Percentiles rank a stretch among this genome's conserved stretches.
phyloP scores from a whole-genome alignment of 148 eudicot genomes.

The Limonium bicolor region DNA sequence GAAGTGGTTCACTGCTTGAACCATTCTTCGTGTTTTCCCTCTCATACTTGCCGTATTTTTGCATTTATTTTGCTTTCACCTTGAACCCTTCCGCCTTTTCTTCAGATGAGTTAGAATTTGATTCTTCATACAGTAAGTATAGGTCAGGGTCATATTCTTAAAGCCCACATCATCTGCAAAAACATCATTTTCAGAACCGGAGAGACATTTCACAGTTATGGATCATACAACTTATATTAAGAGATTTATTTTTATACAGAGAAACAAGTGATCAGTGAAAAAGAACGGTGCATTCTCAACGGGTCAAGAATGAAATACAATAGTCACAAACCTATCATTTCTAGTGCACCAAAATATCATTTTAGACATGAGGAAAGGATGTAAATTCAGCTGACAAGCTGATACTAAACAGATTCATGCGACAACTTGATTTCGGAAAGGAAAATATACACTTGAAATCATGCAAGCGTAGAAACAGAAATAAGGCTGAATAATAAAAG shows the following conservation, averaged over 20 bases:
- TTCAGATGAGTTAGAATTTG: slow-evolving; percentile 20
- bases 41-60: slow-evolving; percentile 79
- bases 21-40: slow-evolving; percentile 68
- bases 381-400: too few relatives aligned
- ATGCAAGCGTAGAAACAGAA: not conserved
- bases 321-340: not conserved
- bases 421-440: too few relatives aligned
- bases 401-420: too few relatives aligned
- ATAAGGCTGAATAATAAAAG: not conserved
- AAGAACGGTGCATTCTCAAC: too few relatives aligned
- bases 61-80: slow-evolving; percentile 60
- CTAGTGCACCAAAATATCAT: not conserved
- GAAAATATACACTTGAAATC: not conserved
- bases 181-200: too few relatives aligned
- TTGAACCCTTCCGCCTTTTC: slow-evolving; percentile 44
- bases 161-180: slow-evolving; percentile 98
- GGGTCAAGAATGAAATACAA: not conserved
- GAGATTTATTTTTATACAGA: too few relatives aligned
- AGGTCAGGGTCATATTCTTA: slow-evolving; percentile 89
- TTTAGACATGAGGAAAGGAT: not conserved
- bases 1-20: slow-evolving; percentile 51
- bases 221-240: not conserved
- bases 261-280: too few relatives aligned
- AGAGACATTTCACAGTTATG: too few relatives aligned
- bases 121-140: slow-evolving; percentile 49